A percentile compares a stretch with the other conserved stretches of the same genome.
Conservation (phyloP, 2,329 filamentous ascomycete genomes). For the Calonectria pseudoturangicola region DNA sequence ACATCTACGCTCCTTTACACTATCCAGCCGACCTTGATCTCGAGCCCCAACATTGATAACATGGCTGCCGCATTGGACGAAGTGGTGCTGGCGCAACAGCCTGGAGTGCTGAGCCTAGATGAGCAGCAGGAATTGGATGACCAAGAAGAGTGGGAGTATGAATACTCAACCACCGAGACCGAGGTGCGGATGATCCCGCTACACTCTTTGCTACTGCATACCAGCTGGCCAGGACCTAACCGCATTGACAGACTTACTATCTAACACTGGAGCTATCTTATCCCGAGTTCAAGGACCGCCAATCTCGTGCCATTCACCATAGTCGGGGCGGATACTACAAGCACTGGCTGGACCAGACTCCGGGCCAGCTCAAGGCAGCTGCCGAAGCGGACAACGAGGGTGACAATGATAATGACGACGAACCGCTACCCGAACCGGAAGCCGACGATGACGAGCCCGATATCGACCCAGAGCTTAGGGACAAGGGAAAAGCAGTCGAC, state of each 20-base stretch:
- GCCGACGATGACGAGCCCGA: constrained; percentile 57
- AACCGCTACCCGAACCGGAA: constrained; percentile 59
- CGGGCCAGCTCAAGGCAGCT: constrained; percentile 44
- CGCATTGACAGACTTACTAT: constrained; percentile 74
- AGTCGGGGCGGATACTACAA: constrained; percentile 69
- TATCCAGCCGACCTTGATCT: background rate
- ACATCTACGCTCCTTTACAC: background rate
- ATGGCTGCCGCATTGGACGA: constrained; percentile 48
- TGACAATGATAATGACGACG: constrained; percentile 57
- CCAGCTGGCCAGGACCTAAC: constrained; percentile 32
- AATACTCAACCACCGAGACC: constrained; percentile 78
- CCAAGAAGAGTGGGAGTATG: constrained; percentile 80
- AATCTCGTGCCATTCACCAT: constrained; percentile 62
- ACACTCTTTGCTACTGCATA: background rate
- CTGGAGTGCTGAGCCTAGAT: constrained; percentile 56
- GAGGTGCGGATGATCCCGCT: constrained; percentile 65
- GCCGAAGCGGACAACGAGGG: constrained; percentile 40
- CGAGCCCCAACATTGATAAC: background rate
- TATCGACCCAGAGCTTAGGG: constrained; percentile 51
- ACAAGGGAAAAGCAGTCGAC: constrained; percentile 47
- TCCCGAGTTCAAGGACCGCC: constrained; percentile 71
- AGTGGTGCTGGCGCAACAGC: constrained; percentile 45
- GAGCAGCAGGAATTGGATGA: constrained; percentile 60
- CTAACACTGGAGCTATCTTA: constrained; percentile 78
- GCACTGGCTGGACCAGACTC: constrained; percentile 61